These are phyloP conservation scores for Evernia prunastri DNA, from an alignment of 495 filamentous ascomycete genomes.

Conservation along the genomic window DNA sequence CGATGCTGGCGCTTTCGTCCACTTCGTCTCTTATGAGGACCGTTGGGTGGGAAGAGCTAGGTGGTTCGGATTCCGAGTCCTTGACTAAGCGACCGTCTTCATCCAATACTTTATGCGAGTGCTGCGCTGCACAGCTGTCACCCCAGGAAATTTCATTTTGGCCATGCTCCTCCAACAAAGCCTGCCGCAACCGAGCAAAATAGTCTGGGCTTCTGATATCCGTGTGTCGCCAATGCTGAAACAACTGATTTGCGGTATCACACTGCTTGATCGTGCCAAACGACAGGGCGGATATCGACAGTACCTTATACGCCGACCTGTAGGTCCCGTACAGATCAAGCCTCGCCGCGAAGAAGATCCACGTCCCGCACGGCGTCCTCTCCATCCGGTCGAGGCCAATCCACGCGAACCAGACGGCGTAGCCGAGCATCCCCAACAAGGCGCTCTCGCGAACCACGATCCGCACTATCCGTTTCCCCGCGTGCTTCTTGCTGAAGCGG, in stretches of 20 bases:
- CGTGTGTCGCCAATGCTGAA: neutral
- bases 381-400: conserved; percentile 14
- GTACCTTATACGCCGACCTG: conserved; percentile 12
- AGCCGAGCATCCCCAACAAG: neutral
- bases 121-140: neutral
- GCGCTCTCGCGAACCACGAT: conserved; percentile 1
- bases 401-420: conserved; percentile 18
- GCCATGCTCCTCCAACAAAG: neutral
- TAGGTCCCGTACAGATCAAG: conserved; percentile 14
- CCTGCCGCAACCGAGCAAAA: neutral
- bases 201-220: conserved; percentile 4
- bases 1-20: neutral
- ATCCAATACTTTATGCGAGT: neutral
- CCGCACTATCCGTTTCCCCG: neutral
- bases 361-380: conserved; percentile 20
- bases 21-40: neutral
- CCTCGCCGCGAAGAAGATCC: conserved; percentile 9
- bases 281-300: neutral
- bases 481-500: neutral
- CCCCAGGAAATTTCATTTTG: neutral
- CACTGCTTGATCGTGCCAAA: neutral
- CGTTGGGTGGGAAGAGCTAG: neutral
- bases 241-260: neutral
- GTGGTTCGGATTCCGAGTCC: neutral
- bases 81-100: neutral